Conservation (phyloP, 768 basidiomycete species). For the Tricholoma sp. region DNA sequence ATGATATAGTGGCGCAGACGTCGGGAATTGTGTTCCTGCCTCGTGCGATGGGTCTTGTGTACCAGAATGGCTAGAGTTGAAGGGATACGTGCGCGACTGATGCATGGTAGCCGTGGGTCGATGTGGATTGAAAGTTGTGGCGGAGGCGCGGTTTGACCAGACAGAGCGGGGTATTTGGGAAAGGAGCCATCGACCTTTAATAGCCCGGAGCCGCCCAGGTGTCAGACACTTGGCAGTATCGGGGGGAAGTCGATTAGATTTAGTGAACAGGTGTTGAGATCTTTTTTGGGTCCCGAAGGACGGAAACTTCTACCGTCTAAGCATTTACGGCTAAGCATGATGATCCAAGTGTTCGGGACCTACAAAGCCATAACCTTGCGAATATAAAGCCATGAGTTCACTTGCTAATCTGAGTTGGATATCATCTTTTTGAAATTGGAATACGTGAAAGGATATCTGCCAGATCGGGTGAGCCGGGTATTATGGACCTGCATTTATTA, state of each 20-base stretch:
- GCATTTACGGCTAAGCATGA: constrained; percentile 31
- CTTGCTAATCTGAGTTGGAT: constrained; percentile 16
- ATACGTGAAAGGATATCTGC: constrained; percentile 9
- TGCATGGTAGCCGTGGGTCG: constrained; percentile 25
- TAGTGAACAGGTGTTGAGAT: constrained; percentile 32
- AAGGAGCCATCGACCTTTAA: constrained; percentile 34
- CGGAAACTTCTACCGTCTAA: constrained; percentile 31
- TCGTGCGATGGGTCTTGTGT: constrained; percentile 22
- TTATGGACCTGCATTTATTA: constrained; percentile 19
- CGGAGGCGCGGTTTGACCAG: constrained; percentile 21
- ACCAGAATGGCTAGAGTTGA: constrained; percentile 31
- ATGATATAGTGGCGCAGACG: constrained; percentile 12
- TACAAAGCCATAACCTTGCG: constrained; percentile 22
- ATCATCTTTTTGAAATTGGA: constrained; percentile 16
- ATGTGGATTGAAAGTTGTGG: constrained; percentile 18
- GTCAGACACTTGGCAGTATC: constrained; percentile 37
- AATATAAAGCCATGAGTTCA: constrained; percentile 7
- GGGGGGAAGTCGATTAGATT: constrained; percentile 35
- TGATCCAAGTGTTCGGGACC: constrained; percentile 32
- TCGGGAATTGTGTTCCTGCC: constrained; percentile 21
- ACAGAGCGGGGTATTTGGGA: constrained; percentile 16
- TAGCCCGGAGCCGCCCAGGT: constrained; percentile 38
- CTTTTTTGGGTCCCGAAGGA: constrained; percentile 36
- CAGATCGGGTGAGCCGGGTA: constrained; percentile 22
- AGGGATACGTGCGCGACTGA: constrained; percentile 37